phyloP scores from a whole-genome alignment of 2,329 filamentous ascomycete genomes.

The Arachnopeziza araneosa region DNA sequence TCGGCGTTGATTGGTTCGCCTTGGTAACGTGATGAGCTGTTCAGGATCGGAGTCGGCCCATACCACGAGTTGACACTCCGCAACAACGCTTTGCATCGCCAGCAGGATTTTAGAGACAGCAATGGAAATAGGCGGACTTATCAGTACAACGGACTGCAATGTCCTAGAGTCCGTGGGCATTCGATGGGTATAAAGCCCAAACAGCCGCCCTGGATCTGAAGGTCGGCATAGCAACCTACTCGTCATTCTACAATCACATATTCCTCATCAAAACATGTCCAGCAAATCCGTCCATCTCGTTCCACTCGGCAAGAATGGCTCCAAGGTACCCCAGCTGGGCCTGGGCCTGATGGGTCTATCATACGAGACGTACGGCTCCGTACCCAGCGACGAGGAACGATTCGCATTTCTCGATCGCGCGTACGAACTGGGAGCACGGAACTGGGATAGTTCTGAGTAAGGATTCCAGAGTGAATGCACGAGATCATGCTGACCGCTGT shows the following conservation, averaged over 20 bases:
- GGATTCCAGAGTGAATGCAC: not conserved
- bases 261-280: conserved; percentile 2
- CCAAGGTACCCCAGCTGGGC: conserved; percentile 26
- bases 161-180: not conserved
- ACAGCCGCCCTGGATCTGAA: not conserved
- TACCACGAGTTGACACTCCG: too few relatives aligned
- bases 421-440: conserved; percentile 32
- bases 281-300: conserved; percentile 7
- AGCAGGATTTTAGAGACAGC: not conserved
- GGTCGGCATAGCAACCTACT: not conserved
- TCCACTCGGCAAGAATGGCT: conserved; percentile 28
- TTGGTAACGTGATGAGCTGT: not conserved
- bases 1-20: not conserved
- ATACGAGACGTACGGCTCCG: conserved; percentile 9
- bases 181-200: not conserved
- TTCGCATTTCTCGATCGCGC: conserved; percentile 36
- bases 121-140: not conserved
- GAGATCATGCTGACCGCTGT: not conserved
- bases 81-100: not conserved
- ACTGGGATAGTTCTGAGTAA: conserved; percentile 25
- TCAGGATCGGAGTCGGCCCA: too few relatives aligned
- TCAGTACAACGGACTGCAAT: not conserved
- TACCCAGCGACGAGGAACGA: conserved; percentile 30
- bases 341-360: conserved; percentile 30
- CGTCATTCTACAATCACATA: not conserved